Percentiles rank a stretch among this genome's conserved stretches.
Conservation (phyloP, 176 grass and related monocot genomes). For the Eleusine coracana region DNA sequence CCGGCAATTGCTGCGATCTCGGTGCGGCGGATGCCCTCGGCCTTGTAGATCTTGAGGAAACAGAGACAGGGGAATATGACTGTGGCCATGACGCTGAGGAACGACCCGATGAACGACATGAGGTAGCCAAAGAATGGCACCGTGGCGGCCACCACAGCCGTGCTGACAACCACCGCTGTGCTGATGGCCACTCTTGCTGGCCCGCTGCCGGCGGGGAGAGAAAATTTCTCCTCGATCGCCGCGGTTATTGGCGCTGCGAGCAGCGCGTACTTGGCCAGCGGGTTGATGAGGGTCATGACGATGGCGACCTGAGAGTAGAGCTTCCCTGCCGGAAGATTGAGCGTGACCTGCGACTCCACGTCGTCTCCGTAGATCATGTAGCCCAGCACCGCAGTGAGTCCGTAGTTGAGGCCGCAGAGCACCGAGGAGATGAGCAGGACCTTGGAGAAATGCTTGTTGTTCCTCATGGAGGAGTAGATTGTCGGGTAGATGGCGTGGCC, state of each 20-base stretch:
- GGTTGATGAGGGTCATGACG: conserved; percentile 57
- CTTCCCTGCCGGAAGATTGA: conserved; percentile 58
- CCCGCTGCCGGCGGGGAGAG: not conserved
- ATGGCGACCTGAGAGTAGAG: conserved; percentile 59
- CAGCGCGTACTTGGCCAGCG: conserved; percentile 57
- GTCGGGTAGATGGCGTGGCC: conserved; percentile 68
- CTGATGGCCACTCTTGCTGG: conserved; percentile 35
- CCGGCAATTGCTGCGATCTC: conserved; percentile 41
- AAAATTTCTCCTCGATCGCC: conserved; percentile 43
- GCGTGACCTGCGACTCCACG: conserved; percentile 55
- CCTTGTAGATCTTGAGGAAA: conserved; percentile 58
- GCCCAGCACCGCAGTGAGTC: conserved; percentile 51
- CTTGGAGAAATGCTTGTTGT: conserved; percentile 50
- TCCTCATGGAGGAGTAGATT: conserved; percentile 56
- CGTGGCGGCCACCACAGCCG: conserved; percentile 41
- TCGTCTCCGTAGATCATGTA: conserved; percentile 61
- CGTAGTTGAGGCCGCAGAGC: conserved; percentile 58
- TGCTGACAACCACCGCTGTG: conserved; percentile 52
- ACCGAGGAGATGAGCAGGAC: conserved; percentile 48
- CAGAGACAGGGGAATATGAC: conserved; percentile 60
- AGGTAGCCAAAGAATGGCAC: conserved; percentile 67
- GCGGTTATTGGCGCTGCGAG: conserved; percentile 49
- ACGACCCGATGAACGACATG: conserved; percentile 62
- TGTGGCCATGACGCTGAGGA: conserved; percentile 48
- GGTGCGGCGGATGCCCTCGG: not conserved